phyloP scores from a whole-genome alignment of 2,329 filamentous ascomycete species.

The Colletotrichum salicis region DNA sequence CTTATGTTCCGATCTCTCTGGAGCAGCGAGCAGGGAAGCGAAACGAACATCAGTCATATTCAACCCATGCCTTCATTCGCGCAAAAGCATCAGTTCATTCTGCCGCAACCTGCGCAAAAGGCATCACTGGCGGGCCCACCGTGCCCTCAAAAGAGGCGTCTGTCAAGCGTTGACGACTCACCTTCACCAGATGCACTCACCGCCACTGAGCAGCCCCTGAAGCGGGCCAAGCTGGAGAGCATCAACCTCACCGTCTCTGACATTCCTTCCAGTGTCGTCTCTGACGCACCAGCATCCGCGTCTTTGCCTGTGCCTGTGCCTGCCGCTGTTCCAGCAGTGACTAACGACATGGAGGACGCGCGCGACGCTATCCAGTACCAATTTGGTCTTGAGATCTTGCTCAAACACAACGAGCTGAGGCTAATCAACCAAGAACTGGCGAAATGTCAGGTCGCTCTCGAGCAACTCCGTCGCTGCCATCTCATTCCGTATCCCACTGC shows the following conservation, averaged over 20 bases:
- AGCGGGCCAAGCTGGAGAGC: conserved; percentile 52
- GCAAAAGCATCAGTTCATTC: conserved; percentile 47
- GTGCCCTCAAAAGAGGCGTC: conserved; percentile 53
- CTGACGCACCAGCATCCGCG: conserved; percentile 30
- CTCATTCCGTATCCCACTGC: conserved; percentile 88
- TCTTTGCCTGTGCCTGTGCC: conserved; percentile 30
- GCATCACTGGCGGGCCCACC: conserved; percentile 38
- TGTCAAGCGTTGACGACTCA: conserved; percentile 46
- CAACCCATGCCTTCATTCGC: conserved; percentile 51
- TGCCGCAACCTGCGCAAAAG: conserved; percentile 39
- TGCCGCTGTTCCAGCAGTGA: conserved; percentile 30
- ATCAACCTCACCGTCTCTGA: conserved; percentile 21
- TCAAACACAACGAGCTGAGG: conserved; percentile 94
- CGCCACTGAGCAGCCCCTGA: conserved; percentile 41
- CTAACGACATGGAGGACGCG: conserved; percentile 60
- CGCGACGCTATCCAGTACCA: conserved; percentile 84
- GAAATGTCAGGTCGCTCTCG: conserved; percentile 92
- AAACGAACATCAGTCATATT: conserved; percentile 58
- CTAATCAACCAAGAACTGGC: conserved; percentile 96
- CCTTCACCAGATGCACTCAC: conserved; percentile 40
- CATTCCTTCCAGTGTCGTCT: conserved; percentile 20
- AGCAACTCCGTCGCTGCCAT: conserved; percentile 92
- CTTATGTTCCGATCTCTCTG: conserved; percentile 71
- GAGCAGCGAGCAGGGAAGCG: conserved; percentile 68
- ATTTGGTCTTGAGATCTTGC: conserved; percentile 88